Conservation (phyloP, 2,329 filamentous ascomycete species). For the Corynespora cassiicola region DNA sequence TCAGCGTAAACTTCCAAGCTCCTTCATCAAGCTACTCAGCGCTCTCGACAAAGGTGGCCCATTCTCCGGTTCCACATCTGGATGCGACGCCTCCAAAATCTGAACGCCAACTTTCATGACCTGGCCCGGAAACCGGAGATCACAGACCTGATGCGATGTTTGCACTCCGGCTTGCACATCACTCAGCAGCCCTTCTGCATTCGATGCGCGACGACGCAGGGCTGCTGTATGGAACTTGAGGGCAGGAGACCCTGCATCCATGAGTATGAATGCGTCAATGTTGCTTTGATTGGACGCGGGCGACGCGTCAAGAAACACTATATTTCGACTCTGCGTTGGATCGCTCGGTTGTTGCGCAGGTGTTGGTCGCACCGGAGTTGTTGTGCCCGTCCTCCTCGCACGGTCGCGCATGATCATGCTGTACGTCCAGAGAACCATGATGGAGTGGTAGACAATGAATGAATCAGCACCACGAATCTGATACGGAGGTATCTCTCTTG, state of each 20-base stretch:
- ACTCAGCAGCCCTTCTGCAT: no score
- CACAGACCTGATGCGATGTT: constrained; percentile 11
- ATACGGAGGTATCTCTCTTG: constrained; percentile 19
- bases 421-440: constrained; percentile 33
- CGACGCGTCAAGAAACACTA: constrained; percentile 18
- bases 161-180: no score
- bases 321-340: not conserved
- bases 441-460: constrained; percentile 25
- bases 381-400: constrained; percentile 18
- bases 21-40: constrained; percentile 25
- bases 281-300: constrained; percentile 8
- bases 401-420: constrained; percentile 27
- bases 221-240: no score
- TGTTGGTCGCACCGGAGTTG: constrained; percentile 8
- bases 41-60: constrained; percentile 23
- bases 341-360: no score
- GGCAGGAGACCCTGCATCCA: constrained; percentile 14
- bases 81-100: constrained; percentile 23
- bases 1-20: constrained; percentile 5
- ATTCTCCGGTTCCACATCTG: constrained; percentile 18
- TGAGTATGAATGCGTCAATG: constrained; percentile 17
- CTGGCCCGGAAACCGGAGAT: constrained; percentile 18
- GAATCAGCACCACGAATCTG: constrained; percentile 24
- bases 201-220: no score
- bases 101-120: constrained; percentile 24